phyloP scores from a whole-genome alignment of 1,284 basidiomycete genomes.

The Boletus subluridellus region DNA sequence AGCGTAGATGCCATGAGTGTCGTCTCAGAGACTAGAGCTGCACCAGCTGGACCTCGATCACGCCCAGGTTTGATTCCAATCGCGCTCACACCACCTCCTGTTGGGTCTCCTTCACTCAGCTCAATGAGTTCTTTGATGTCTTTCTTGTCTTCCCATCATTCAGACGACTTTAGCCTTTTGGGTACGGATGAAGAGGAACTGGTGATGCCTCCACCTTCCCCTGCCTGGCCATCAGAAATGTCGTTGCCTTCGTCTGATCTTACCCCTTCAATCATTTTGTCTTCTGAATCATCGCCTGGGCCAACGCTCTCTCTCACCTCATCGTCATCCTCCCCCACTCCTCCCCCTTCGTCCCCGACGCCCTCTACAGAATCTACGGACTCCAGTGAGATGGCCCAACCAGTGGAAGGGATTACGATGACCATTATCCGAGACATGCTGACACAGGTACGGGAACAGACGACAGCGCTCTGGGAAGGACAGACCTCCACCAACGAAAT shows the following conservation, averaged over 20 bases:
- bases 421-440: slow-evolving; percentile 45
- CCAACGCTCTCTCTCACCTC: too few relatives aligned
- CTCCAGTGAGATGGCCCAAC: slow-evolving; percentile 45
- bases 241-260: too few relatives aligned
- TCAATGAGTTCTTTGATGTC: slow-evolving; percentile 52
- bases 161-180: slow-evolving; percentile 58
- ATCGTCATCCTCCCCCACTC: not conserved
- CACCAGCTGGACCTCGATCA: slow-evolving; percentile 29
- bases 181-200: slow-evolving; percentile 34
- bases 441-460: slow-evolving; percentile 49
- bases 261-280: too few relatives aligned
- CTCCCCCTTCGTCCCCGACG: slow-evolving; percentile 35
- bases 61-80: slow-evolving; percentile 22
- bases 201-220: slow-evolving; percentile 21
- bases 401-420: slow-evolving; percentile 33
- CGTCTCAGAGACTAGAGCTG: slow-evolving; percentile 7
- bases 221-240: slow-evolving; percentile 25
- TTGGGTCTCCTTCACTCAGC: slow-evolving; percentile 45
- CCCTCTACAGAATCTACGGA: slow-evolving; percentile 35
- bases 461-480: slow-evolving; percentile 52
- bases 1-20: too few relatives aligned
- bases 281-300: too few relatives aligned
- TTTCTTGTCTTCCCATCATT: slow-evolving; percentile 71
- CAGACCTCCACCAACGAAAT: slow-evolving; percentile 40
- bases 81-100: slow-evolving; percentile 41